These are phyloP conservation scores for Monosporascus cannonballus DNA, from an alignment of 2,329 filamentous ascomycete species.

Conservation along the genomic window DNA sequence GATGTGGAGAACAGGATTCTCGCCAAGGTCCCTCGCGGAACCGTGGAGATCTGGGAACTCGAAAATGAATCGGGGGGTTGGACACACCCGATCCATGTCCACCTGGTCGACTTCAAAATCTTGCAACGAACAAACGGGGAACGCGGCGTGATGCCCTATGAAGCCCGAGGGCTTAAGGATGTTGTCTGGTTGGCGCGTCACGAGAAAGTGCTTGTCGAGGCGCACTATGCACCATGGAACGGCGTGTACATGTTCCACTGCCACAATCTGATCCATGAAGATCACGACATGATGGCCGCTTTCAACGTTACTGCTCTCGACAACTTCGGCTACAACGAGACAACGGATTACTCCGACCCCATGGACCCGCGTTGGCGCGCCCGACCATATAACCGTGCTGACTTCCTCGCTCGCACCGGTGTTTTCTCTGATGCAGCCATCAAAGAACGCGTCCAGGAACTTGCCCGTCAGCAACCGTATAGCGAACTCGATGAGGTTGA, in stretches of 20 bases:
- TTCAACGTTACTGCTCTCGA: conserved; percentile 35
- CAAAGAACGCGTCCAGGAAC: conserved; percentile 23
- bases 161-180: conserved; percentile 50
- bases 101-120: conserved; percentile 53
- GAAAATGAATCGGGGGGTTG: conserved; percentile 44
- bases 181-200: conserved; percentile 47
- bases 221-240: conserved; percentile 46
- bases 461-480: conserved; percentile 28
- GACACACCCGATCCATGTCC: conserved; percentile 51
- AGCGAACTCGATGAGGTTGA: conserved; percentile 25
- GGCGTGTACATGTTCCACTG: conserved; percentile 47
- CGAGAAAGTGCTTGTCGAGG: conserved; percentile 45
- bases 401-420: conserved; percentile 16
- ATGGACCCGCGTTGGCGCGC: conserved; percentile 32
- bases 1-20: conserved; percentile 43
- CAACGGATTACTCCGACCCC: conserved; percentile 29
- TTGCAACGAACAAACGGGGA: conserved; percentile 39
- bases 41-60: conserved; percentile 43
- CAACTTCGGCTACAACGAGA: conserved; percentile 33
- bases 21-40: conserved; percentile 39
- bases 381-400: conserved; percentile 17
- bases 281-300: conserved; percentile 40
- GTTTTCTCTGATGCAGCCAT: conserved; percentile 23
- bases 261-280: conserved; percentile 40
- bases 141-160: conserved; percentile 42